Evolutionary conservation across 495 filamentous ascomycete species (phyloP).

Genomic region (Xanthoparmelia taractica): DNA sequence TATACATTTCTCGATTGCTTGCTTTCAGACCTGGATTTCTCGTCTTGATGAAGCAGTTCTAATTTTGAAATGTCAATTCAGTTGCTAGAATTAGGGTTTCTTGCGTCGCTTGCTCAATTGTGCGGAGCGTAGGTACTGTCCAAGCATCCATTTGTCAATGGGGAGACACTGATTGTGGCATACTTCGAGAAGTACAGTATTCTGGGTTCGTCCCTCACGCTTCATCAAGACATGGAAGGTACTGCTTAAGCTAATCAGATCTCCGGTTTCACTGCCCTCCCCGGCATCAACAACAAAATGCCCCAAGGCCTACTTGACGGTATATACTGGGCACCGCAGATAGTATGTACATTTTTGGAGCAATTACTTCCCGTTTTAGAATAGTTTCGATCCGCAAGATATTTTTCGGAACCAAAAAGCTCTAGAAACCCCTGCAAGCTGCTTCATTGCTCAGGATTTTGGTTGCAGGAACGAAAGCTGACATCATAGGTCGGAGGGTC

Average conservation of each 20-base stretch:
- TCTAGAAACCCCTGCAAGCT: background rate
- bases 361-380: background rate
- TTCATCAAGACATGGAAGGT: background rate
- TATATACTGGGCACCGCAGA: slow-evolving; percentile 61
- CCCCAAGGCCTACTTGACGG: slow-evolving; percentile 44
- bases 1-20: background rate
- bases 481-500: background rate
- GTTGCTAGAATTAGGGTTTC: slow-evolving; percentile 58
- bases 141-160: background rate
- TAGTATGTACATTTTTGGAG: slow-evolving; percentile 47
- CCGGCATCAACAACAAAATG: slow-evolving; percentile 47
- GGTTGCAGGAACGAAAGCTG: background rate
- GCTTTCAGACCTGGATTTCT: background rate
- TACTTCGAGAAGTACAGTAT: slow-evolving; percentile 38
- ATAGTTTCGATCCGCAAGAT: background rate
- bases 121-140: slow-evolving; percentile 39
- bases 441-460: slow-evolving; percentile 30
- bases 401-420: slow-evolving; percentile 19
- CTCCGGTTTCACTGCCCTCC: slow-evolving; percentile 56
- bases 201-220: slow-evolving; percentile 27
- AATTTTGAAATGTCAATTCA: background rate
- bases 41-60: background rate
- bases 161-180: background rate
- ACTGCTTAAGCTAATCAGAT: slow-evolving; percentile 33
- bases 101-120: slow-evolving; percentile 54